Base-by-base conservation (phyloP, 148 eudicot species). In the Nepenthes mirabilis region DNA sequence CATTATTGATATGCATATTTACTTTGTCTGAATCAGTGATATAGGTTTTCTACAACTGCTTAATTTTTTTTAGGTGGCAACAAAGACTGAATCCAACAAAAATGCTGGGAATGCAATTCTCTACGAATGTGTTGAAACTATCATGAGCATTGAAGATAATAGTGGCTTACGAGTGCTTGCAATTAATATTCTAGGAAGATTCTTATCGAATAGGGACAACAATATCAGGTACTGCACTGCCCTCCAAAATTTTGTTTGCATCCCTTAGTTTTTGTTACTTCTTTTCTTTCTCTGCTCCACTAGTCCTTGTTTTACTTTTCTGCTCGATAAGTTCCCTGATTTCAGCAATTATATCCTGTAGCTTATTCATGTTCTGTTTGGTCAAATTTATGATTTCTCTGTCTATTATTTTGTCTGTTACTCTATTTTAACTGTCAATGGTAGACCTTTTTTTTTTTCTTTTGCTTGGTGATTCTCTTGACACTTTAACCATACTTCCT, bases 101-200 rank as follows among this genome's bases (percentile, higher is more conserved):
- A 94, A 94, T 75, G 95, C 90, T 12, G 99, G 97, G 55, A 94
- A 94, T 68, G 99, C 99, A 56, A 89, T 94, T 59, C 93, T 89
- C 35, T 94, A 94, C 79, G 95, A 89, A 70, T 94, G 99, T 76
- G 99, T 89, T 66, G 95, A 82, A 72, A 89, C 99, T 34, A 94
- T 94, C 55, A 84, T 89, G 95, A 76, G 79, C 68, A 81, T 94
- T 70, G 95, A 94, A 83, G 99, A 94, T 68, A 86, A 77, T 67
- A 78, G 99, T 74, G 99, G 99, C 57, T 70, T 94, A 77, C 85
- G 99, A 72, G 97, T 86, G 55, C 99, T 94, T 77, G 99, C 99
- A 33, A 85, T 94, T 64, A 94, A 94, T 74, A 94, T 94, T 62
- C 69, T 94, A 74, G 99, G 99, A 74, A 86, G 93, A 71, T 94